Base-by-base conservation (phyloP, 768 basidiomycete species). In the Tylopilus felleus region DNA sequence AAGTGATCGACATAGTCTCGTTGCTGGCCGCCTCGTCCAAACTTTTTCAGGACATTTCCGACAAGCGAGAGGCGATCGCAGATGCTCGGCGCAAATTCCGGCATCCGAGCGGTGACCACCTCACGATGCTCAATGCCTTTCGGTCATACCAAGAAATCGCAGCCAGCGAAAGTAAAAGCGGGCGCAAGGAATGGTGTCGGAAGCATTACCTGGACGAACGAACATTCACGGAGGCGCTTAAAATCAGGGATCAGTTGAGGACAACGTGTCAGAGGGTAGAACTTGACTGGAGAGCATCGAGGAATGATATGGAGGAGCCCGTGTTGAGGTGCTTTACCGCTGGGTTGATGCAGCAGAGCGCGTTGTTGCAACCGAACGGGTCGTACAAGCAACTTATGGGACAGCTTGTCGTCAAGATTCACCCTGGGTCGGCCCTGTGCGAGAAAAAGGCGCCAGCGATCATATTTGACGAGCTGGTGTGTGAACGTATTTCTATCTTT, bases 401-500 rank as follows among this genome's bases (percentile, higher is more conserved):
- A 2, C 82, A 80, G 43, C 79, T 82, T 54, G 84, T 88, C 22
- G 78, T 98, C 53, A 96, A 95, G 68, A 89, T 99, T 21, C 93
- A 98, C 65, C 97, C 96, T 0, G 81, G 88, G 28, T 98, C 95
- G 28, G 79, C 82, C 4, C 65, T 98, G 62, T 81, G 80, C 61
- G 86, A 88, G 60, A 92, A 89, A 65, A 91, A 90, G 66, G 82
- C 85, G 0, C 85, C 85, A 0, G 92, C 88, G 6, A 93, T 99
- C 57, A 80, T 99, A 35, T 99, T 90, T 66, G 88, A 96, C 67
- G 97, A 99, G 65, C 73, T 99, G 65, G 96, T 97, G 57, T 64
- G 87, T 75, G 10, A 3, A 25, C 3, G 39, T 53, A 14, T 14
- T 35, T 36, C 14, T 17, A 5, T 36, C 9, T 35, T 17, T 13